These are phyloP conservation scores for Monosporozyma servazzii DNA, from an alignment of 805 yeast species.

Conservation along the genomic window DNA sequence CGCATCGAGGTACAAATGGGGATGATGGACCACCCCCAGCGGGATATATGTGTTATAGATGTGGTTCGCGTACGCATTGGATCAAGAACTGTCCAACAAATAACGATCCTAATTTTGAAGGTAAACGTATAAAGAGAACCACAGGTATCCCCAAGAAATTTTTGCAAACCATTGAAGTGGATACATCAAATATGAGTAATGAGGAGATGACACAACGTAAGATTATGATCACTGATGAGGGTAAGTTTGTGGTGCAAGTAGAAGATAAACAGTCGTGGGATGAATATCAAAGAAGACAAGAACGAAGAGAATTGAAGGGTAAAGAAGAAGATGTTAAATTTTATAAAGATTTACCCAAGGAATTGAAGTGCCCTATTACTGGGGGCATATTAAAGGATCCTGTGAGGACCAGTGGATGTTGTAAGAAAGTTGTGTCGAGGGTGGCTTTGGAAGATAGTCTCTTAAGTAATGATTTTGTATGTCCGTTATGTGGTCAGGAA, in stretches of 20 bases:
- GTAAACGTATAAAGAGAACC: conserved; percentile 79
- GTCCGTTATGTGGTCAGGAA: conserved; percentile 75
- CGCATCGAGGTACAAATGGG: conserved; percentile 15
- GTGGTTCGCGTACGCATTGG: conserved; percentile 95
- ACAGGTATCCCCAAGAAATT: conserved; percentile 97
- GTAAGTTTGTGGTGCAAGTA: conserved; percentile 90
- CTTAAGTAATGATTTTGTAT: conserved; percentile 75
- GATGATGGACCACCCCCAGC: conserved; percentile 77
- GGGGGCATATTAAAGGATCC: conserved; percentile 60
- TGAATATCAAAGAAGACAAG: conserved; percentile 61
- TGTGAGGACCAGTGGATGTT: conserved; percentile 72
- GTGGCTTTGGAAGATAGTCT: conserved; percentile 55
- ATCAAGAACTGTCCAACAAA: conserved; percentile 93
- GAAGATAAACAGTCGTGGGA: conserved; percentile 93
- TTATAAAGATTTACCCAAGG: conserved; percentile 39
- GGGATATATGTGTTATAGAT: conserved; percentile 90
- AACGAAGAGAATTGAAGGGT: conserved; percentile 28
- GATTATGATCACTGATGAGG: conserved; percentile 85
- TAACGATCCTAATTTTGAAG: conserved; percentile 88
- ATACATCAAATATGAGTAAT: conserved; percentile 45
- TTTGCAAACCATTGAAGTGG: conserved; percentile 64
- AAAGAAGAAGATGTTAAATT: conserved; percentile 32
- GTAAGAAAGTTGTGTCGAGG: conserved; percentile 49
- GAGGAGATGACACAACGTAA: conserved; percentile 49
- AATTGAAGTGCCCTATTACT: conserved; percentile 62